Percentiles rank a stretch among this genome's conserved stretches.
Evolutionary conservation across 1,139 yeast genomes (phyloP).

Genomic region (Suhomyces coccinellae): DNA sequence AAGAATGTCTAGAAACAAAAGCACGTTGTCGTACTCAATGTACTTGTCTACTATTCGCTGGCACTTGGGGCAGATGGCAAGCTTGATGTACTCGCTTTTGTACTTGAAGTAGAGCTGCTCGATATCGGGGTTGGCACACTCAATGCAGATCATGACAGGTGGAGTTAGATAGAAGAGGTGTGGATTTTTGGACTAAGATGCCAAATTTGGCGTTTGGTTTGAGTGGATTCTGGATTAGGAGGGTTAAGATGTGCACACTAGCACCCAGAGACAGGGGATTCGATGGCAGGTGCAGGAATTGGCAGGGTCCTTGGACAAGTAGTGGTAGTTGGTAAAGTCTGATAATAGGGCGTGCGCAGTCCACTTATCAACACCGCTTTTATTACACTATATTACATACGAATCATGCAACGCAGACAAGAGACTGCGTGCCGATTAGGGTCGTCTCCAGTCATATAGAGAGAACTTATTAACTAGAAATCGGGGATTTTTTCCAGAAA

Average conservation of each 20-base stretch:
- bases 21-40: slow-evolving; percentile 84
- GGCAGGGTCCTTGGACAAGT: not conserved
- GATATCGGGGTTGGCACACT: slow-evolving; percentile 66
- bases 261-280: too few species aligned
- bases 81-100: slow-evolving; percentile 74
- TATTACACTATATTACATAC: slow-evolving; percentile 1
- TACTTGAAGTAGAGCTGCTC: slow-evolving; percentile 67
- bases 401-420: too few species aligned
- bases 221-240: not conserved
- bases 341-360: slow-evolving; percentile 8
- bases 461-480: too few species aligned
- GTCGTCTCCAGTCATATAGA: too few species aligned
- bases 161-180: too few species aligned
- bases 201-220: not conserved
- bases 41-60: slow-evolving; percentile 81
- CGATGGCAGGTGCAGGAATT: not conserved
- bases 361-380: not conserved
- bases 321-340: not conserved
- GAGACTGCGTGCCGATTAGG: too few species aligned
- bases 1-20: slow-evolving; percentile 78
- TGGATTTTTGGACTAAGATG: too few species aligned
- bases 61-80: slow-evolving; percentile 77
- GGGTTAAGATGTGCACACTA: not conserved
- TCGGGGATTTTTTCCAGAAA: too few species aligned
- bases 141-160: slow-evolving; percentile 76